Evolutionary conservation across 2,329 filamentous ascomycete species (phyloP), one percentile per base, ranked within the genome.

Genomic region (Westerdykella sp.): DNA sequence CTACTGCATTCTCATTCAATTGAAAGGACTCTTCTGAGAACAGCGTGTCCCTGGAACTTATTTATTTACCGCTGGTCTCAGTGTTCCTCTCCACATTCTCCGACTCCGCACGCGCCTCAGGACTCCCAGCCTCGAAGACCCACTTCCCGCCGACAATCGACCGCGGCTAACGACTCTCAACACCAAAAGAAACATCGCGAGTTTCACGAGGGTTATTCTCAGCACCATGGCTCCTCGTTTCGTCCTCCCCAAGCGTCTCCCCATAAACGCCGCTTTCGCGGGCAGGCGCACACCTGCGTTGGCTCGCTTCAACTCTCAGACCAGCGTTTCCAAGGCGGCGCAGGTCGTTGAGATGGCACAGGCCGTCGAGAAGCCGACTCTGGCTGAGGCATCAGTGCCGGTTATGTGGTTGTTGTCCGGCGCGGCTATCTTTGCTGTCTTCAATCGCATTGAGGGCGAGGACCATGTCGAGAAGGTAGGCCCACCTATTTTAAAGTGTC

Each of bases 231-330:
- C 48, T 21, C 34, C 43, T 34, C 49, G 49, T 14, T 41, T 46
- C 38, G 31, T 55, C 35, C 37, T 52, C 43, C 40, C 53, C 42
- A 41, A 28, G 14, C 57, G 59, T 40, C 51, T 55, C 53, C 55
- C 56, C 36, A 48, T 54, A 44, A 49, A 46, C 42, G 48, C 53
- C 41, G 37, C 48, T 50, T 50, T 54, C 40, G 49, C 53, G n/a
- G 47, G 31, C 48, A 51, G 47, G 44, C 54, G 53, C 40, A 43
- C 48, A 32, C 40, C 55, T 14, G 49, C 54, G n/a, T 48, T 53
- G 40, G 43, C 48, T 21, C 60, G 62, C 48, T 60, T 50, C 56
- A 65, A 63, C 55, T 65, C 61, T 7, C 56, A 52, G 31, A 51
- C 52, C 36, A 52, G 46, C 28, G 39, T 55, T 5, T 54, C 45